phyloP scores from a whole-genome alignment of 345 rosid genomes.

The Rhodomyrtus tomentosa region DNA sequence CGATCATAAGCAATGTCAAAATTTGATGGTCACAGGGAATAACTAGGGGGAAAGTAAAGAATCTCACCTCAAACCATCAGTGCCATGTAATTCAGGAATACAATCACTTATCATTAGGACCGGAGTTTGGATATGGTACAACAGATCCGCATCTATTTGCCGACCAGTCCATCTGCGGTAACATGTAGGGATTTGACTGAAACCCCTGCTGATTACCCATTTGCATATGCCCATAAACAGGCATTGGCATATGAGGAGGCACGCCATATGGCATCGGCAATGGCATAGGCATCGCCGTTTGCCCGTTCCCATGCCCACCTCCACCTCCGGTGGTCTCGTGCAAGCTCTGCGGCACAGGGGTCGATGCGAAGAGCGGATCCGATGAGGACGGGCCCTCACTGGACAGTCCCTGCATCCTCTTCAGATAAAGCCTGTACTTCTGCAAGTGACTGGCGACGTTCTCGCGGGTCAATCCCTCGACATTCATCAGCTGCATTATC shows the following conservation, averaged over 20 bases:
- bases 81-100: not conserved
- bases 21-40: not conserved
- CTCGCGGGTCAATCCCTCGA: slow-evolving; percentile 85
- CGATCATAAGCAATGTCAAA: not conserved
- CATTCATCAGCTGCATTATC: slow-evolving; percentile 98
- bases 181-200: slow-evolving; percentile 38
- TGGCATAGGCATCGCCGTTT: slow-evolving; percentile 16
- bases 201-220: slow-evolving; percentile 21
- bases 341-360: slow-evolving; percentile 70
- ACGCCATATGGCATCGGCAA: slow-evolving; percentile 38
- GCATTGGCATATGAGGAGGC: slow-evolving; percentile 47
- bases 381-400: slow-evolving; percentile 54
- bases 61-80: not conserved
- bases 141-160: slow-evolving; percentile 47
- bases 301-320: slow-evolving; percentile 20
- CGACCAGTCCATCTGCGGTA: slow-evolving; percentile 61
- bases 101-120: slow-evolving; percentile 38
- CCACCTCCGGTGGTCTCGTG: slow-evolving; percentile 25
- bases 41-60: not conserved
- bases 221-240: slow-evolving; percentile 56
- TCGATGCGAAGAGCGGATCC: slow-evolving; percentile 72
- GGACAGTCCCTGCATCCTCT: slow-evolving; percentile 76
- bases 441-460: slow-evolving; percentile 95
- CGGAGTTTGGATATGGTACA: slow-evolving; percentile 38
- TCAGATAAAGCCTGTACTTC: slow-evolving; percentile 79